These are phyloP conservation scores for Saposhnikovia divaricata DNA, from an alignment of 129 eudicot genomes.

Conservation along the genomic window DNA sequence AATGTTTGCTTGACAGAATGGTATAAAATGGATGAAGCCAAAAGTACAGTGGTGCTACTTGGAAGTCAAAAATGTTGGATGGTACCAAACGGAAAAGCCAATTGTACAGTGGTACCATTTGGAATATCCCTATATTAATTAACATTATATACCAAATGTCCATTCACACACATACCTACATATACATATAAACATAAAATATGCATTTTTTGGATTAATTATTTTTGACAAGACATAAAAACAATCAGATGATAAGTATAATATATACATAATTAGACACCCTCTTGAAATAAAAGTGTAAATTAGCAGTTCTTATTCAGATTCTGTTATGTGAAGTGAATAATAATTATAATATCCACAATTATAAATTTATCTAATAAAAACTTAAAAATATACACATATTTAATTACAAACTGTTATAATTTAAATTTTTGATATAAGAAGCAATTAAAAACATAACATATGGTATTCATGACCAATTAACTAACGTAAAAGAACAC, in stretches of 20 bases:
- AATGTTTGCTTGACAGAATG: no score
- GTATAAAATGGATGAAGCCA: no score
- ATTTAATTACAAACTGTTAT: background rate
- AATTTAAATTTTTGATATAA: background rate
- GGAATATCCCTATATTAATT: no score
- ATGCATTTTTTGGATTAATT: background rate
- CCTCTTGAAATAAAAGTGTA: background rate
- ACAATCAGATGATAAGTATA: background rate
- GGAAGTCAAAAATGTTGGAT: no score
- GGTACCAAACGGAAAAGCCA: no score
- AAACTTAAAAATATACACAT: background rate
- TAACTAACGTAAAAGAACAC: background rate
- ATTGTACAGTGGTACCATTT: no score
- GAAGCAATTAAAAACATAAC: background rate
- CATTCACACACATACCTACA: background rate
- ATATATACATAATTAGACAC: background rate
- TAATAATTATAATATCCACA: background rate
- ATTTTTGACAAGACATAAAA: background rate
- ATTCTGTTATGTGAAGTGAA: background rate
- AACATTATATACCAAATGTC: background rate
- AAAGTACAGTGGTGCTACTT: no score
- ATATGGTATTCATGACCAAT: background rate
- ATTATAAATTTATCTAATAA: background rate
- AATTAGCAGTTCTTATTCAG: background rate
- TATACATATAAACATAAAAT: background rate